Conservation (phyloP, 345 rosid species). For the Eucalyptus pauciflora region DNA sequence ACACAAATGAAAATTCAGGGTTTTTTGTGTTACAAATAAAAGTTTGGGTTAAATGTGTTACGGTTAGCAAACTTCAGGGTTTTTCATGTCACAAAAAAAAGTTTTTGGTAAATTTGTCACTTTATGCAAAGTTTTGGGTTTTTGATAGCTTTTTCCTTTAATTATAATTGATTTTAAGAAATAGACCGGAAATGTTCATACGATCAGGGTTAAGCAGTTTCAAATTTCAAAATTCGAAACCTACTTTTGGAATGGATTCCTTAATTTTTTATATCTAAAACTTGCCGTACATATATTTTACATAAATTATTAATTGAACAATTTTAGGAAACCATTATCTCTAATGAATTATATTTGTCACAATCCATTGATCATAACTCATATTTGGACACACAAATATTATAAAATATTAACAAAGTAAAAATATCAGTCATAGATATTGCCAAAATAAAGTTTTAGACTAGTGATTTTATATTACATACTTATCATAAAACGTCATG, state of each 20-base stretch:
- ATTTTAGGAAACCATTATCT: not conserved
- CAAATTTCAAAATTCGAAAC: not conserved
- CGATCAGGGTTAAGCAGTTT: too few relatives aligned
- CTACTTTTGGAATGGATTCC: rapidly evolving
- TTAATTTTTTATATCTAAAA: rapidly evolving
- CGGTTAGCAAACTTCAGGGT: too few relatives aligned
- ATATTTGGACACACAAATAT: too few relatives aligned
- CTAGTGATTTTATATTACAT: not conserved
- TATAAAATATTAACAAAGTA: too few relatives aligned
- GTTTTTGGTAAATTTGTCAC: too few relatives aligned
- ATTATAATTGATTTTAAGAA: not conserved
- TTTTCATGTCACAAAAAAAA: too few relatives aligned
- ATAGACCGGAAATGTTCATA: not conserved
- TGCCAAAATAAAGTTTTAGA: too few relatives aligned
- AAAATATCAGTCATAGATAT: too few relatives aligned
- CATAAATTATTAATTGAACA: not conserved
- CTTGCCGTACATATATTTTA: not conserved
- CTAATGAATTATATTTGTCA: rapidly evolving
- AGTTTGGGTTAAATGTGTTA: too few relatives aligned
- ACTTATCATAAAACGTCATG: rapidly evolving
- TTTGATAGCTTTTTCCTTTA: not conserved
- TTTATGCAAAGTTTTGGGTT: too few relatives aligned
- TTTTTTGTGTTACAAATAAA: too few relatives aligned
- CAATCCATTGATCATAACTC: rapidly evolving
- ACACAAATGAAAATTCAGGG: too few relatives aligned